Evolutionary conservation across 148 eudicot genomes (phyloP).

Genomic region (Camellia granthamiana): DNA sequence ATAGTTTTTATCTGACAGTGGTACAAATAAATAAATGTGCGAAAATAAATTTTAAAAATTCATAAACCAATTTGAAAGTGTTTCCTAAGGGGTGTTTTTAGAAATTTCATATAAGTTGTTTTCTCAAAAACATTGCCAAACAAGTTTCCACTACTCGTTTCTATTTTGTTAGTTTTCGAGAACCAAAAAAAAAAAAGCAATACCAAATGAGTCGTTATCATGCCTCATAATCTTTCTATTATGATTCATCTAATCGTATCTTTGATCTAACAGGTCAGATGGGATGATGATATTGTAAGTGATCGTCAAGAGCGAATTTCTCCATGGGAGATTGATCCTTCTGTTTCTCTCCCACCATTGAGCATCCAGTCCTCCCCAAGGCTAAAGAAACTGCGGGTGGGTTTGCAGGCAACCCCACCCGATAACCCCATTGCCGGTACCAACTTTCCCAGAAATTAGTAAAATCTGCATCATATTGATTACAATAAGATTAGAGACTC

Average conservation of each 20-base stretch:
- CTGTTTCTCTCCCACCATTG: conserved; percentile 56
- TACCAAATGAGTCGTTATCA: neutral
- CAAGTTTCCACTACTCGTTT: too few relatives aligned
- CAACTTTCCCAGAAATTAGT: neutral
- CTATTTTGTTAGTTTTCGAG: too few relatives aligned
- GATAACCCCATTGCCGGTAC: conserved; percentile 55
- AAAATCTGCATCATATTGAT: neutral
- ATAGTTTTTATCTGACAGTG: neutral
- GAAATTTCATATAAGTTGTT: too few relatives aligned
- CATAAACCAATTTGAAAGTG: too few relatives aligned
- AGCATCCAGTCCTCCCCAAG: conserved; percentile 71
- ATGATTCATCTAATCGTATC: conserved; percentile 8
- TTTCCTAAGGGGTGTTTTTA: too few relatives aligned
- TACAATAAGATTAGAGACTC: too few relatives aligned
- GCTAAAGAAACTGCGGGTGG: conserved; percentile 66
- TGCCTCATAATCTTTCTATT: neutral
- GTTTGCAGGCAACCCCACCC: conserved; percentile 42
- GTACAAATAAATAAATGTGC: too few relatives aligned
- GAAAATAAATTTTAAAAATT: too few relatives aligned
- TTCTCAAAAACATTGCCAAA: too few relatives aligned
- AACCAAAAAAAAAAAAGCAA: too few relatives aligned
- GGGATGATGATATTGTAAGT: conserved; percentile 64
- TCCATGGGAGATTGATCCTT: conserved; percentile 92
- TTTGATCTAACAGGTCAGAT: conserved; percentile 59
- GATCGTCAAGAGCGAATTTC: conserved; percentile 72